Evolutionary conservation across 495 filamentous ascomycete genomes (phyloP).

Genomic region (Penicillium herquei): DNA sequence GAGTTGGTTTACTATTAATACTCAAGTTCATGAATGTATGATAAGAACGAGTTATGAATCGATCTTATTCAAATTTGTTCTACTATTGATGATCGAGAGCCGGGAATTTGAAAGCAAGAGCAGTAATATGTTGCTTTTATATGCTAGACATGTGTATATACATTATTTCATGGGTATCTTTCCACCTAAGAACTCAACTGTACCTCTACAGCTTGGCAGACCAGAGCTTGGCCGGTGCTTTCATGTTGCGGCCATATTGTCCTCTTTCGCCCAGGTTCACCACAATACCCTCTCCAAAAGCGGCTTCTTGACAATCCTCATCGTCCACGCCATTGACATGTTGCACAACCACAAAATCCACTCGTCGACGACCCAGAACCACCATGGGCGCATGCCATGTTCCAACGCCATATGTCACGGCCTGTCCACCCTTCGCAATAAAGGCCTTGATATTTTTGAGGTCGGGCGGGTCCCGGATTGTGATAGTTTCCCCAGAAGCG

Average conservation of each 20-base stretch:
- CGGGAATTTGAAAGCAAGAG: too few relatives aligned
- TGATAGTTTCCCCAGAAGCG: constrained; percentile 28
- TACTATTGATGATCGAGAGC: too few relatives aligned
- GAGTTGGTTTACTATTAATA: neutral
- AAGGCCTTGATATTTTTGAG: constrained; percentile 70
- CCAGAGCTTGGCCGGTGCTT: constrained; percentile 30
- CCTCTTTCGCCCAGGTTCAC: constrained; percentile 31
- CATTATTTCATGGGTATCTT: neutral
- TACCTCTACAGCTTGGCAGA: constrained; percentile 19
- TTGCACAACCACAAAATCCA: constrained; percentile 87
- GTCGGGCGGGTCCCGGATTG: constrained; percentile 67
- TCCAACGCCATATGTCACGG: constrained; percentile 85
- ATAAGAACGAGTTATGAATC: constrained; percentile 2
- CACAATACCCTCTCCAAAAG: constrained; percentile 43
- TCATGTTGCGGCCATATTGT: constrained; percentile 31
- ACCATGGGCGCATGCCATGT: constrained; percentile 99
- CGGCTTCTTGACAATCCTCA: constrained; percentile 90
- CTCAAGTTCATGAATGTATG: neutral
- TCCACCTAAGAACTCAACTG: too few relatives aligned
- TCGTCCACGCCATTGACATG: constrained; percentile 77
- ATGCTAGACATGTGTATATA: neutral
- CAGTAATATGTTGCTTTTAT: neutral
- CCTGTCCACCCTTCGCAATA: constrained; percentile 73
- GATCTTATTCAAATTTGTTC: neutral
- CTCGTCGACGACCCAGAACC: constrained; percentile 64